These are phyloP conservation scores for Tolypocladium nubicola DNA, from an alignment of 2,329 filamentous ascomycete species.

Conservation along the genomic window DNA sequence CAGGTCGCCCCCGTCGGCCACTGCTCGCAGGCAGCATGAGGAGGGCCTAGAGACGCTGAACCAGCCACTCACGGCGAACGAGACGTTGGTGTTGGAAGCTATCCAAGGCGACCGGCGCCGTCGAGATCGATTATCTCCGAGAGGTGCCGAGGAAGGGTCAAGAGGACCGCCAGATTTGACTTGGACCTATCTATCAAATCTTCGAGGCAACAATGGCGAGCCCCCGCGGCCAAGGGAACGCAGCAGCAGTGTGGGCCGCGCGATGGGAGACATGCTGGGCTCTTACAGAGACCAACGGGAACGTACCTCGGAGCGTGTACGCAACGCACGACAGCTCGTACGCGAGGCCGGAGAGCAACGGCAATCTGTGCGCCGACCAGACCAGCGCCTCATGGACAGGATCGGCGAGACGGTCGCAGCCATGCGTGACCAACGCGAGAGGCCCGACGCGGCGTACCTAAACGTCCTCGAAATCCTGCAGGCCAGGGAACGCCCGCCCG, in stretches of 20 bases:
- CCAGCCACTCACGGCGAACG: constrained; percentile 40
- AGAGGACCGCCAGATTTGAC: constrained; percentile 8
- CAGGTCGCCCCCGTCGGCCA: constrained; percentile 4
- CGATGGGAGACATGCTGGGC: constrained; percentile 27
- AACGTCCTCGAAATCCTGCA: constrained; percentile 27
- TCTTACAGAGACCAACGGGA: constrained; percentile 27
- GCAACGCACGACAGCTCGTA: constrained; percentile 20
- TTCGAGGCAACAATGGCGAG: constrained; percentile 13
- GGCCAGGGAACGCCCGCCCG: constrained; percentile 18
- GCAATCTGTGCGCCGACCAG: constrained; percentile 10
- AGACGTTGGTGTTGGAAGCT: constrained; percentile 46
- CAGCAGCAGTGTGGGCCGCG: constrained; percentile 24
- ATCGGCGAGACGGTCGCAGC: constrained; percentile 24
- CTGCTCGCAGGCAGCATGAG: constrained; percentile 6
- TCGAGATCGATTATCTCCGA: constrained; percentile 28
- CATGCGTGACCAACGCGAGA: constrained; percentile 23
- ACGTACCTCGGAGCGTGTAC: constrained; percentile 20
- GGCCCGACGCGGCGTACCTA: constrained; percentile 24
- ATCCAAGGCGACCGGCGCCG: constrained; percentile 42
- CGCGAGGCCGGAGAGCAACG: constrained; percentile 12
- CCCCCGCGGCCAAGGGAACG: constrained; percentile 19
- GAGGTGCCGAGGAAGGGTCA: constrained; percentile 13
- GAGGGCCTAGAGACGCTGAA: constrained; percentile 34
- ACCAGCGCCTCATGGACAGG: constrained; percentile 22
- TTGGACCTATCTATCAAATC: constrained; percentile 9